Evolutionary conservation across 768 basidiomycete species (phyloP), one percentile per base, ranked within the genome.

Genomic region (Russula sp.): DNA sequence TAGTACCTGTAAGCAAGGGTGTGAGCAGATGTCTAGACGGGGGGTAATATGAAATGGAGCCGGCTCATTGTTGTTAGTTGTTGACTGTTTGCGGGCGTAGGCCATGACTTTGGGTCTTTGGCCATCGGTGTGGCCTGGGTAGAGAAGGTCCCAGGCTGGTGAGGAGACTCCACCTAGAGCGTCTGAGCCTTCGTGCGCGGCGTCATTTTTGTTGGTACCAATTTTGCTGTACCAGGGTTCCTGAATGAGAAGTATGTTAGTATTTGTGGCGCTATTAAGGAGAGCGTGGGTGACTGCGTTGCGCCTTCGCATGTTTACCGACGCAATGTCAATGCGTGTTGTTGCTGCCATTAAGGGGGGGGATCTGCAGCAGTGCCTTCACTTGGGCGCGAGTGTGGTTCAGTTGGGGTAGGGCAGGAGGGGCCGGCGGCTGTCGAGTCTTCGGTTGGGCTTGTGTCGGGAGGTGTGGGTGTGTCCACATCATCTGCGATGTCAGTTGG

Each of bases 361-460:
- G 7, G 7, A 39, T 10, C 11, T 14, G 22, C 7, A 18, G 48
- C 18, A 34, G 48, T 16, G 7, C 25, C 14, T 1, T 22, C 46
- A 25, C 29, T 11, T 9, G 46, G 22, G 46, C 3, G 11, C 46
- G 9, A 47, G 22, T 22, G 22, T 0, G 46, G 20, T n/a, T 20
- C n/a, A 22, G n/a, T 45, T 29, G n/a, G n/a, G n/a, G n/a, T n/a
- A n/a, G n/a, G n/a, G n/a, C n/a, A n/a, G n/a, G n/a, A n/a, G n/a
- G n/a, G n/a, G n/a, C n/a, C n/a, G n/a, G n/a, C n/a, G n/a, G n/a
- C n/a, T n/a, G n/a, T n/a, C n/a, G n/a, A 29, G 25, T 3, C n/a
- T 43, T 0, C 42, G 7, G 16, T 5, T 8, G 7, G n/a, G 42
- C 2, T 9, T 18, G 35, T 3, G 5, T 1, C 0, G 5, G n/a